Evolutionary conservation across 2,329 filamentous ascomycete genomes (phyloP), one percentile per base, ranked within the genome.

Genomic region (Biscogniauxia mediterranea): DNA sequence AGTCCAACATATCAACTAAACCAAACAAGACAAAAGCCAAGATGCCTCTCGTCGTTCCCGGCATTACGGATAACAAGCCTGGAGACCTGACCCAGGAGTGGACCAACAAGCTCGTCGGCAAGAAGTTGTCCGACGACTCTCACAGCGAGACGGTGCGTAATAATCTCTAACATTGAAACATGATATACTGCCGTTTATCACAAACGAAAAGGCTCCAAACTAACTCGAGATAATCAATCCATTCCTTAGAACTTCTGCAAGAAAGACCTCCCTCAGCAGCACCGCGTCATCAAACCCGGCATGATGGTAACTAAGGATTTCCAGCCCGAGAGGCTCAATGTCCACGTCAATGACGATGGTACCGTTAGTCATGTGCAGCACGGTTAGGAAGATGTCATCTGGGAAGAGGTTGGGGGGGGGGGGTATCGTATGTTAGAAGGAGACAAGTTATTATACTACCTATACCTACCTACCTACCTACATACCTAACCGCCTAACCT

Each of bases 1-100:
- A 32, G 7, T 32, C 28, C 5, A 32, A 32, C 7, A 2, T 32
- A 32, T 32, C 28, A 32, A 49, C 5, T 11, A 55, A 13, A 23
- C 5, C 9, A 21, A 58, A 74, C 17, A 76, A 86, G 73, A 8
- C 6, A 82, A 25, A 49, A 62, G 73, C n/a, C 77, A 87, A 73
- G 5, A 84, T 89, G 86, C 86, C 86, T 83, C 85, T 89, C 76
- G 80, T 89, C 68, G 81, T 87, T 19, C 85, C 85, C 59, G 84
- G 83, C 70, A 76, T 87, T 68, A 86, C 79, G 64, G 69, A 76
- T 64, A 77, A 76, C 63, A 17, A 15, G 13, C 74, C 78, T 50
- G 73, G 73, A 64, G 75, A 73, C 68, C 70, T 77, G 72, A 84
- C 80, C 42, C 78, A 85, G 61, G 79, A 85, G 69, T 89, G 86